Base-by-base conservation (phyloP, 1,139 yeast species). In the Taiozyma sp. region DNA sequence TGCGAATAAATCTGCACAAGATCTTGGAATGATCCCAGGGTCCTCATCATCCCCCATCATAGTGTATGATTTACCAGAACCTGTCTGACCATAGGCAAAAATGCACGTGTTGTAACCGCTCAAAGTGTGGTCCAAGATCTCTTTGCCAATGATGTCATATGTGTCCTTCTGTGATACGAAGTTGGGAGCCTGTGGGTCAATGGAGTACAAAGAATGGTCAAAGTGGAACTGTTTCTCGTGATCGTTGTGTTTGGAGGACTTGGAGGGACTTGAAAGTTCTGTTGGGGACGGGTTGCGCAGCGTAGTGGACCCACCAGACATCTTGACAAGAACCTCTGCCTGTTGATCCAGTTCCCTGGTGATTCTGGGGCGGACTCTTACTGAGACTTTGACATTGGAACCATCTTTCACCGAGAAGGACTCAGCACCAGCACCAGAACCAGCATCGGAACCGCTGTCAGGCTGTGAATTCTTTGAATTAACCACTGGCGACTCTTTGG, bases 31-130 rank as follows among this genome's bases (percentile, higher is more conserved):
- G 38, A 86, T 64, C 0, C 92, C 92, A 0, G 87, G 81, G 49
- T 74, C 74, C 0, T 60, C 59, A 0, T 70, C 65, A 10, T 65
- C 59, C 0, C 92, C 92, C 84, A 84, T 81, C 91, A 86, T 85
- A 1, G 92, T 84, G 60, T 73, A 79, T 0, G 92, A 81, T 61
- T 86, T 86, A 4, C 93, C 93, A 1, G 81, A 75, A 3, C 92
- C 87, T 0, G 93, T 86, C 64, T 86, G 92, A 1, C 95, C 95
- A 61, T 87, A 83, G 0, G 93, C 92, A 60, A 87, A 73, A 12
- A 87, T 76, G 64, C 93, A 86, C 27, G 87, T 84, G 63, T 87
- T 86, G 65, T 76, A 87, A 0, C 95, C 95, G 51, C 75, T 75
- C 58, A 85, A 73, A 38, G 84, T 78, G 61, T 86, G 89, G 32